Conservation (phyloP, 2,329 filamentous ascomycete genomes). For the Didymella pinodella region DNA sequence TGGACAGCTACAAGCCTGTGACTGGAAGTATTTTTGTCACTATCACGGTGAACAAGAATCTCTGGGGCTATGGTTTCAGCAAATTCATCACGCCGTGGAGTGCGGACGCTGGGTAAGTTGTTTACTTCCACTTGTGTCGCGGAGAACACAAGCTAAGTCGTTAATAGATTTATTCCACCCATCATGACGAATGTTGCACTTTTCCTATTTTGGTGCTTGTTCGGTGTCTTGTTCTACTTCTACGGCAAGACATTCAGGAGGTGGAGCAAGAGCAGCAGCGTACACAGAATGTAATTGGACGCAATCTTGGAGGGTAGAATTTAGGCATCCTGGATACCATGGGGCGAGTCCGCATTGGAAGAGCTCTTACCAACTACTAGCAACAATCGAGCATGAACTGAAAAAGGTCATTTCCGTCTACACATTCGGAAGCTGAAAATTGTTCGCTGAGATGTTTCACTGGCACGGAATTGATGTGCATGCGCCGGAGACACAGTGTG, state of each 20-base stretch:
- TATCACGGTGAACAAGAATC: slow-evolving; percentile 70
- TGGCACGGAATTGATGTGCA: too few relatives aligned
- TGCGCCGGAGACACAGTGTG: too few relatives aligned
- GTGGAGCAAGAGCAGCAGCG: slow-evolving; percentile 63
- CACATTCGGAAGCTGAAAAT: neutral
- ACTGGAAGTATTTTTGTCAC: slow-evolving; percentile 67
- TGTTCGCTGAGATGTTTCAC: too few relatives aligned
- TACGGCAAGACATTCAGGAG: slow-evolving; percentile 66
- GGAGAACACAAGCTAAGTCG: neutral
- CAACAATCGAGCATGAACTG: neutral
- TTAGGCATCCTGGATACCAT: neutral
- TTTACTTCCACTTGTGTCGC: too few relatives aligned
- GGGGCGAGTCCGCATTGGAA: neutral
- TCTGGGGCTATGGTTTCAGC: slow-evolving; percentile 68
- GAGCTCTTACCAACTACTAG: neutral
- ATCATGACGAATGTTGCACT: slow-evolving; percentile 68
- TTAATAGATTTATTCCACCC: slow-evolving; percentile 56
- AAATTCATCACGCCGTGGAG: slow-evolving; percentile 65
- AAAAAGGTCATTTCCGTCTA: neutral
- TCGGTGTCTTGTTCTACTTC: slow-evolving; percentile 64
- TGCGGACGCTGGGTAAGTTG: slow-evolving; percentile 54
- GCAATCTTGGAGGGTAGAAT: too few relatives aligned
- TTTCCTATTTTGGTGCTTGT: slow-evolving; percentile 62
- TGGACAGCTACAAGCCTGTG: slow-evolving; percentile 71
- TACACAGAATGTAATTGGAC: slow-evolving; percentile 59